phyloP scores from a whole-genome alignment of 345 rosid genomes.

The Isatis tinctoria region DNA sequence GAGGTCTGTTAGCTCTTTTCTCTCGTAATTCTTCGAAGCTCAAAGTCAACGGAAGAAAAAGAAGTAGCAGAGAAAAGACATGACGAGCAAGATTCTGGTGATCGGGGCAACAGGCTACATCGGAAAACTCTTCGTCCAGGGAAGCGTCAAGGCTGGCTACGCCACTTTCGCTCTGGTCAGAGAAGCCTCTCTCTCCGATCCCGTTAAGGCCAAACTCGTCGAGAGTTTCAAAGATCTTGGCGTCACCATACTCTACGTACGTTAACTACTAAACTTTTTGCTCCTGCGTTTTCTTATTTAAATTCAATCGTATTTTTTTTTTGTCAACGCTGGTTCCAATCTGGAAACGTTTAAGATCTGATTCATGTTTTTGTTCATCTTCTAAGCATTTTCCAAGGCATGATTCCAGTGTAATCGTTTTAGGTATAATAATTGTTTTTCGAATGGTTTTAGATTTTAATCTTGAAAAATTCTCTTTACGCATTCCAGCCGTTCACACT shows the following conservation, averaged over 20 bases:
- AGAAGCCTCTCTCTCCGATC: conserved; percentile 34
- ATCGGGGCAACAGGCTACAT: conserved; percentile 40
- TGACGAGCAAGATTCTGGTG: conserved; percentile 39
- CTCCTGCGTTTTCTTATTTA: not conserved
- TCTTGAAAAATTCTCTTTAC: not conserved
- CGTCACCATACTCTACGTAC: conserved; percentile 34
- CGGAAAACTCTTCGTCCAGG: conserved; percentile 37
- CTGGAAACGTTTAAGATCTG: not conserved
- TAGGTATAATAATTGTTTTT: no score
- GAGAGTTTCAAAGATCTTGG: conserved; percentile 34
- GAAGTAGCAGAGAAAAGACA: not conserved
- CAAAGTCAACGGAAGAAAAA: not conserved
- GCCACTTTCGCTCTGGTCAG: conserved; percentile 42
- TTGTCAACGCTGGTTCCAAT: not conserved
- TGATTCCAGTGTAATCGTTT: not conserved
- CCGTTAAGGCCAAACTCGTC: conserved; percentile 32
- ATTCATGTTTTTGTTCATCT: not conserved
- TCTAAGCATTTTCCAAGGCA: not conserved
- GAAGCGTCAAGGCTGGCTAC: conserved; percentile 33
- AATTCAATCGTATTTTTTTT: not conserved
- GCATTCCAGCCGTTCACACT: no score
- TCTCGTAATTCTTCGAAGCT: not conserved
- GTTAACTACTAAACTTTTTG: not conserved
- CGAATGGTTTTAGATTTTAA: no score
- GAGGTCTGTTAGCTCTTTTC: not conserved